Evolutionary conservation across 2,329 filamentous ascomycete genomes (phyloP).

Genomic region (Penicillium griseofulvum): DNA sequence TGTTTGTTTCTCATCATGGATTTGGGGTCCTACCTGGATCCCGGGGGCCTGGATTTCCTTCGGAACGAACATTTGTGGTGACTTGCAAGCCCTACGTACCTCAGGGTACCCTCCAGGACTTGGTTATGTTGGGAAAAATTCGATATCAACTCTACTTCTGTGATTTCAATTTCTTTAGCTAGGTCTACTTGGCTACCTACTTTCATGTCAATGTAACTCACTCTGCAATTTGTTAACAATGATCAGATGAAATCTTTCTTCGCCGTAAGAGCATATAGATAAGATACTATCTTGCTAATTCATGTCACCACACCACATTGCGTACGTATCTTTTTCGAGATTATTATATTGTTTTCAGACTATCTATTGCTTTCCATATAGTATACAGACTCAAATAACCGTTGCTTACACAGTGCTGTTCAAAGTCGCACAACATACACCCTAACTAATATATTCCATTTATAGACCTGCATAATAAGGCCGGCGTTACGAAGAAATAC

Average conservation of each 20-base stretch:
- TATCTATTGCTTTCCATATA: neutral
- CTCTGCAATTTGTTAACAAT: neutral
- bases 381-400: neutral
- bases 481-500: neutral
- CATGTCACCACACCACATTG: fast-evolving
- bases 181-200: neutral
- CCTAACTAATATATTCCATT: neutral
- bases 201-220: neutral
- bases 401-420: neutral
- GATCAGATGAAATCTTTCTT: too few relatives aligned
- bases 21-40: neutral
- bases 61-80: neutral
- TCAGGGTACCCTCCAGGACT: neutral
- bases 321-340: neutral
- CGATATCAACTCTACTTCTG: neutral
- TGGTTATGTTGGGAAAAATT: neutral
- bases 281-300: too few relatives aligned
- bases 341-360: neutral
- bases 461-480: neutral
- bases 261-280: too few relatives aligned
- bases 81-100: neutral
- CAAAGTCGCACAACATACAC: neutral
- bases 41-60: neutral
- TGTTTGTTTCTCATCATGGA: neutral
- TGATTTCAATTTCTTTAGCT: neutral